A percentile compares a stretch with the other conserved stretches of the same genome.
phyloP scores from a whole-genome alignment of 2,329 filamentous ascomycete species.

The Claviceps fusiformis region DNA sequence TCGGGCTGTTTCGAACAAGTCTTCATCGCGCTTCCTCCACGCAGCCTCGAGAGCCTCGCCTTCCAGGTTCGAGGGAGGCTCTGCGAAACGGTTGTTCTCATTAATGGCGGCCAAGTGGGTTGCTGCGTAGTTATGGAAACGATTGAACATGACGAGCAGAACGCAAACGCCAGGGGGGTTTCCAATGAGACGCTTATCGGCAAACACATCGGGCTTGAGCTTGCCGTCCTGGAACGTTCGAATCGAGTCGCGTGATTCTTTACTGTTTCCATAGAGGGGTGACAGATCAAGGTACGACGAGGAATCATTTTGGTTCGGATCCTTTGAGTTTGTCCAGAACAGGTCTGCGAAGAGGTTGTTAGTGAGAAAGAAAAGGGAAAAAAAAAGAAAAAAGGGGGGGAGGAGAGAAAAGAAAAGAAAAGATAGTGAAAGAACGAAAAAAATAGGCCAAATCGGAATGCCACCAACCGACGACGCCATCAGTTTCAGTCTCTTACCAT shows the following conservation, averaged over 20 bases:
- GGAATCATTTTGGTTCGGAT: constrained; percentile 49
- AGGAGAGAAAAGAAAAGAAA: too few relatives aligned
- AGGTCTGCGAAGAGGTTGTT: constrained; percentile 30
- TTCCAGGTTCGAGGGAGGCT: constrained; percentile 37
- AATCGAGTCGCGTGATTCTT: constrained; percentile 51
- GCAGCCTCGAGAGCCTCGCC: constrained; percentile 35
- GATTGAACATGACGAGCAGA: constrained; percentile 63
- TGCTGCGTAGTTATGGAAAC: constrained; percentile 80
- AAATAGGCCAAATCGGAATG: too few relatives aligned
- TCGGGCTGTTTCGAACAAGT: constrained; percentile 66
- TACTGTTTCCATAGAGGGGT: constrained; percentile 57
- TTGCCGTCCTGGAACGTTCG: constrained; percentile 57
- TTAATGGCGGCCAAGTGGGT: constrained; percentile 74
- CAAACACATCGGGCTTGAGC: constrained; percentile 60
- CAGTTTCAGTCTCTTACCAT: constrained; percentile 32
- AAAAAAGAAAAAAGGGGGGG: too few relatives aligned
- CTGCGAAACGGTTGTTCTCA: constrained; percentile 64
- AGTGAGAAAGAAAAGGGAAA: too few relatives aligned
- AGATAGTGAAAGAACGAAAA: too few relatives aligned
- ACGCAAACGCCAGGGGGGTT: constrained; percentile 62
- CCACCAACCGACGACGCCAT: too few relatives aligned
- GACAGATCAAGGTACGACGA: constrained; percentile 61
- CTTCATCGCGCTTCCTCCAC: constrained; percentile 61
- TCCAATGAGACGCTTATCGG: constrained; percentile 54
- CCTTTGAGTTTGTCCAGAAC: constrained; percentile 53